A percentile compares a stretch with the other conserved stretches of the same genome.
phyloP scores from a whole-genome alignment of 192 early-diverging fungal genomes.

The Physocladia obscura region DNA sequence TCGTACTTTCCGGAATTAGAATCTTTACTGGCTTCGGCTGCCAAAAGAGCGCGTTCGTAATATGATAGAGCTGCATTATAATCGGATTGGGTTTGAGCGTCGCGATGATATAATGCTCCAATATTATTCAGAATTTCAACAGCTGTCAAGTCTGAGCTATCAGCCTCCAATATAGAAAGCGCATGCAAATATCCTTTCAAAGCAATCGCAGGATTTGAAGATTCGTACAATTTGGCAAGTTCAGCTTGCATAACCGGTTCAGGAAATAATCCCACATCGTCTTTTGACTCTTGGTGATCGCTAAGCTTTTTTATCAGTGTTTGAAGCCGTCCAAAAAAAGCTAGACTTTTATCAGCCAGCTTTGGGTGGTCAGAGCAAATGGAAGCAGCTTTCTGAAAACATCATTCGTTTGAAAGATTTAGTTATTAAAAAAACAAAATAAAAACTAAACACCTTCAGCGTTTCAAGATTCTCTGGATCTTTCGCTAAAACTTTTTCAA shows the following conservation, averaged over 20 bases:
- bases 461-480: constrained; percentile 47
- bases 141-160: constrained; percentile 15
- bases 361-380: constrained; percentile 26
- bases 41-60: constrained; percentile 29
- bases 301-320: constrained; percentile 14
- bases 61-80: constrained; percentile 40
- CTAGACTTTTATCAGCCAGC: constrained; percentile 2
- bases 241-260: constrained; percentile 43
- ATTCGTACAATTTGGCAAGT: constrained; percentile 33
- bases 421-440: too few species aligned
- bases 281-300: not conserved
- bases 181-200: constrained; percentile 38
- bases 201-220: constrained; percentile 24
- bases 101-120: constrained; percentile 71
- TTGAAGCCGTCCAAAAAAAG: constrained; percentile 28
- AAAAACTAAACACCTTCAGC: constrained; percentile 32
- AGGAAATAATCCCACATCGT: constrained; percentile 18
- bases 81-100: constrained; percentile 40
- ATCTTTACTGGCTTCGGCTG: not conserved
- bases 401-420: too few species aligned
- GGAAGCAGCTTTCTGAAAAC: constrained; percentile 27
- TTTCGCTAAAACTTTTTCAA: constrained; percentile 42
- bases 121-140: constrained; percentile 86
- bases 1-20: not conserved
- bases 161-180: constrained; percentile 24